Conservation (phyloP, 768 basidiomycete genomes). For the Agaricus bisporus region DNA sequence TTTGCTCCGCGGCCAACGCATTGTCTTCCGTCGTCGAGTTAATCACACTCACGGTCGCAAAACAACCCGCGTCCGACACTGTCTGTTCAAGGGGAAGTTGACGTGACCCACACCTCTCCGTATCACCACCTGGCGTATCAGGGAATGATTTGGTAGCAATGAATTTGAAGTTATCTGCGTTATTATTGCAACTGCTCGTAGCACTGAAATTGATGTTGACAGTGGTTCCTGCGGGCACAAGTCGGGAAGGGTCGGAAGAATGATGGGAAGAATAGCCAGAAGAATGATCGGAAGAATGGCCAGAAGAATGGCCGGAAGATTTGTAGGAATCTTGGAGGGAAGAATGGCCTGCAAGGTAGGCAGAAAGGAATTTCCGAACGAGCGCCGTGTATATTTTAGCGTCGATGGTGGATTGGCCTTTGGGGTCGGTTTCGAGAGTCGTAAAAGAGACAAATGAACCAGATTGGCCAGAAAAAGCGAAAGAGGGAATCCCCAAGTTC, state of each 20-base stretch:
- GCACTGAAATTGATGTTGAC: constrained; percentile 49
- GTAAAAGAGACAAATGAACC: constrained; percentile 44
- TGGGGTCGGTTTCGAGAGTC: constrained; percentile 31
- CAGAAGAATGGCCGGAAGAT: constrained; percentile 12
- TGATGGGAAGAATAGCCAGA: no score
- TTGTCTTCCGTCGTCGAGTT: constrained; percentile 37
- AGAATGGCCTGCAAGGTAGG: constrained; percentile 18
- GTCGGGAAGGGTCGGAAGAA: constrained; percentile 8
- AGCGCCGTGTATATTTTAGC: constrained; percentile 39
- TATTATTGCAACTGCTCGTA: constrained; percentile 27
- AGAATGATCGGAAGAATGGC: neutral
- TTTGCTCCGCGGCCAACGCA: constrained; percentile 35
- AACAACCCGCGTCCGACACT: constrained; percentile 34
- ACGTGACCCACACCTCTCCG: constrained; percentile 37
- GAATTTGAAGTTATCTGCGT: constrained; percentile 31
- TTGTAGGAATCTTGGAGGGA: constrained; percentile 18
- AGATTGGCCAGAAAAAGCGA: constrained; percentile 38
- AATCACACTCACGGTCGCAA: constrained; percentile 41
- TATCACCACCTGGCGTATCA: constrained; percentile 28
- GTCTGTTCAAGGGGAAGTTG: constrained; percentile 37
- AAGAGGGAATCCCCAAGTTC: constrained; percentile 40
- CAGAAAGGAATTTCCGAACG: constrained; percentile 27
- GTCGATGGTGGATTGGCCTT: constrained; percentile 26
- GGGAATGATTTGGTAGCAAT: constrained; percentile 35
- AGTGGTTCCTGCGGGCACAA: constrained; percentile 32